Conservation (phyloP, 306 rosid species). For the Cicer cuneatum region DNA sequence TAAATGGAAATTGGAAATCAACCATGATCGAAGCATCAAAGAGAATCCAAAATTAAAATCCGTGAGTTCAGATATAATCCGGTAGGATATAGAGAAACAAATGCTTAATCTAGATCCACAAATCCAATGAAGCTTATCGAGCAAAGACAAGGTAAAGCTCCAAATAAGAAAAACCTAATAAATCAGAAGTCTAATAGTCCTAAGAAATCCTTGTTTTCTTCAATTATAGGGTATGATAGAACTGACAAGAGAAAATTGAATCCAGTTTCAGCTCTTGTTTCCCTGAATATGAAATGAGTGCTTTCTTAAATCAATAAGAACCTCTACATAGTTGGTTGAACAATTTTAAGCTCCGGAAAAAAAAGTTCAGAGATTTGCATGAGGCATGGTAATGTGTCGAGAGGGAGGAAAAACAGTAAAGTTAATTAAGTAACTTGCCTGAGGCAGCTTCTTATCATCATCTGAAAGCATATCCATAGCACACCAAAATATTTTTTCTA, state of each 20-base stretch:
- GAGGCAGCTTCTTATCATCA: slow-evolving; percentile 97
- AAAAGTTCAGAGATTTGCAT: background rate
- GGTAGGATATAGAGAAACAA: background rate
- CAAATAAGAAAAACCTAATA: background rate
- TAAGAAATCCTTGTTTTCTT: slow-evolving; percentile 14
- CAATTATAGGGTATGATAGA: background rate
- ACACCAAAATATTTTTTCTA: slow-evolving; percentile 86
- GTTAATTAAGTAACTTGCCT: slow-evolving; percentile 60
- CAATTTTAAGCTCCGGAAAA: slow-evolving; percentile 11
- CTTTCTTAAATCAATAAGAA: slow-evolving; percentile 28
- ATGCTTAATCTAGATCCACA: background rate
- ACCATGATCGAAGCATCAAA: background rate
- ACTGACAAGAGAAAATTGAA: slow-evolving; percentile 21
- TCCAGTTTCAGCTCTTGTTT: slow-evolving; percentile 2
- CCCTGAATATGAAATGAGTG: background rate
- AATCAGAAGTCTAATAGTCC: slow-evolving; percentile 15
- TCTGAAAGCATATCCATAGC: slow-evolving; percentile 99
- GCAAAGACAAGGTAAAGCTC: slow-evolving; percentile 23
- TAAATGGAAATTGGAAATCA: slow-evolving; percentile 9
- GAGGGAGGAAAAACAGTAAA: background rate
- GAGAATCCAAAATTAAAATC: background rate
- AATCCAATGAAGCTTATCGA: background rate
- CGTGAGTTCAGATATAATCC: background rate
- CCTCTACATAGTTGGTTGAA: slow-evolving; percentile 28
- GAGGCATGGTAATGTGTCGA: background rate